Evolutionary conservation across 106 monocot species (phyloP).

Genomic region (Amphibolis antarctica): DNA sequence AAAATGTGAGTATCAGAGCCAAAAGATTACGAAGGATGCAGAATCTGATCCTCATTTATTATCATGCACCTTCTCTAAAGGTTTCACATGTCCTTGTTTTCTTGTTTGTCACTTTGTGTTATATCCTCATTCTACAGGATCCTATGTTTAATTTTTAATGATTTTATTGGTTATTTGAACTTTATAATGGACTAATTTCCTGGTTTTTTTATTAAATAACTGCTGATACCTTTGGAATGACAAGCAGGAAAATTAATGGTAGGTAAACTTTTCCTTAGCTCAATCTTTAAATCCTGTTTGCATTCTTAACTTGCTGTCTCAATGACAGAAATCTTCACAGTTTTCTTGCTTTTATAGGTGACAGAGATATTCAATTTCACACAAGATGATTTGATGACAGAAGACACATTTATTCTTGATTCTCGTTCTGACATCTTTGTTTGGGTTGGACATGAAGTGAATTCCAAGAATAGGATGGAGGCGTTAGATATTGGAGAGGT

Average conservation of each 20-base stretch:
- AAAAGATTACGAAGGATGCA: constrained; percentile 54
- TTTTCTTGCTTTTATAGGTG: constrained; percentile 35
- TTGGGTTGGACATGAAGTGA: constrained; percentile 45
- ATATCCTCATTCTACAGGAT: not conserved
- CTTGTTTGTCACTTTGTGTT: too few relatives aligned
- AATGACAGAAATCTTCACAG: not conserved
- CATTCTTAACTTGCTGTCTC: not conserved
- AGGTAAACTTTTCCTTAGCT: not conserved
- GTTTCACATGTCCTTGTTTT: constrained; percentile 12
- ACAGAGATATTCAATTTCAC: constrained; percentile 74
- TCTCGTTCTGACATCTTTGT: constrained; percentile 57
- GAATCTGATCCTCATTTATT: constrained; percentile 82
- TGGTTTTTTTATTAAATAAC: not conserved
- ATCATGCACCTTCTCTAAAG: constrained; percentile 49
- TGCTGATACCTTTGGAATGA: not conserved
- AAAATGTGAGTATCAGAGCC: constrained; percentile 58
- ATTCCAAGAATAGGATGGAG: constrained; percentile 30
- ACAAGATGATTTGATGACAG: constrained; percentile 92
- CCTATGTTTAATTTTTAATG: not conserved
- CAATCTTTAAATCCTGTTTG: not conserved
- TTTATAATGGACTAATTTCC: not conserved
- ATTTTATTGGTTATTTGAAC: not conserved
- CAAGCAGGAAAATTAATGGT: constrained; percentile 23
- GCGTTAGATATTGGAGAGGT: constrained; percentile 76
- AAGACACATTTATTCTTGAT: constrained; percentile 74